Base-by-base conservation (phyloP, 371 early-diverging fungal species). In the Saksenaea vasiformis region DNA sequence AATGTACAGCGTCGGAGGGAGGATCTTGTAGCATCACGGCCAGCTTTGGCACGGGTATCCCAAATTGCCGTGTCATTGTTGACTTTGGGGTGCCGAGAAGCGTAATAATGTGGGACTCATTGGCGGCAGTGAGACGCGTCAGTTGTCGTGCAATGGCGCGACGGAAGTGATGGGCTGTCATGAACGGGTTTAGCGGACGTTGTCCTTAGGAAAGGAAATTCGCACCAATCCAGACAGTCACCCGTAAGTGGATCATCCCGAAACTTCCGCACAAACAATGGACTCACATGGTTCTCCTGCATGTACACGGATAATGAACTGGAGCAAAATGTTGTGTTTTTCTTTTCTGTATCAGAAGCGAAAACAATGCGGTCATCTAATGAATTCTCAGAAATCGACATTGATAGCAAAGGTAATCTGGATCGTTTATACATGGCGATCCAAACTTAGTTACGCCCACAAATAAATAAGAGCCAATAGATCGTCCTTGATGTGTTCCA, bases 81-180 rank as follows among this genome's bases (percentile, higher is more conserved):
- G 66, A 4, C 17, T 59, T 60, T n/a, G 70, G 66, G n/a, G 63
- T 62, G 9, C 66, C 63, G 19, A 70, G 56, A 15, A 66, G 44
- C 31, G 38, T 27, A 31, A 54, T 15, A 2, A 54, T 34, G 13
- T 65, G 47, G 17, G 65, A 17, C 51, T 69, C 69, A 37, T 61
- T 26, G 37, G 65, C 60, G 13, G 61, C 27, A n/a, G 37, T 65
- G 24, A 63, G n/a, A 22, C 43, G 62, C 10, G 66, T 54, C 31
- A 70, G 22, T 22, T 66, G 66, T 35, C 53, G 27, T 28, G 66
- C 66, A 41, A 70, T 70, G 22, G 70, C 66, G n/a, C 62, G 44
- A 7, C 70, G 58, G 38, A 66, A 62, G 51, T 22, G 51, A 22
- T 47, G n/a, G 22, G 51, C 51, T 47, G 51, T 47, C 51, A 47